Base-by-base conservation (phyloP, 106 monocot species). In the Allium fistulosum region DNA sequence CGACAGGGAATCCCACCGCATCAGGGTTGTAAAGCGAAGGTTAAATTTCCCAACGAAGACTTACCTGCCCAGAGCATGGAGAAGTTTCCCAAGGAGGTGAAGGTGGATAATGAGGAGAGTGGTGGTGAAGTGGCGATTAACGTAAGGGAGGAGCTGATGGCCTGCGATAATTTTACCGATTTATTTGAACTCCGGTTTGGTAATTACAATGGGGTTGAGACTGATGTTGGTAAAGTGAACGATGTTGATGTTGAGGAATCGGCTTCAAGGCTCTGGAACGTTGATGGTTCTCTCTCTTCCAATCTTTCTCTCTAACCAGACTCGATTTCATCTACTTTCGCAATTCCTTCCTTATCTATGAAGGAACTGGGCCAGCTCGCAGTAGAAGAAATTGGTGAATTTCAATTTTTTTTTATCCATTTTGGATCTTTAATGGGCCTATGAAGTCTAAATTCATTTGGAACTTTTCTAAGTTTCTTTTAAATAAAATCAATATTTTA, bases 1-100 rank as follows among this genome's bases (percentile, higher is more conserved):
- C 75, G 81, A 85, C 52, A 67, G 67, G 15, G 75, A 67, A 15
- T 76, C 76, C n/a, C 76, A 62, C 62, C 70, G 77, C 26, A 77
- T 77, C 49, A 70, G 77, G 77, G 77, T 63, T 50, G 52, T 46
- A 77, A 77, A 64, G 77, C 71, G 56, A 77, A 77, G 71, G 77
- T 77, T 57, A 77, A 77, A 64, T 77, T 77, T 58, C 77, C 77
- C 64, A 77, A 77, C 71, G 71, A 75, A 26, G 75, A 69, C 69
- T 46, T 69, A 15, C 48, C 49, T 10, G 22, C 67, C 0, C 53
- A 55, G 51, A 8, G 27, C 7, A 12, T 5, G 66, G 56, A 26
- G 66, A 16, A 11, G 52, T 17, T 15, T 5, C 8, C 48, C 0
- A 14, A 56, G 48, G 22, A 18, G 48, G 1, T 14, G 58, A 22